A percentile compares a stretch with the other conserved stretches of the same genome.
phyloP scores from a whole-genome alignment of 1,284 basidiomycete genomes.

The Sporisorium scitamineum region DNA sequence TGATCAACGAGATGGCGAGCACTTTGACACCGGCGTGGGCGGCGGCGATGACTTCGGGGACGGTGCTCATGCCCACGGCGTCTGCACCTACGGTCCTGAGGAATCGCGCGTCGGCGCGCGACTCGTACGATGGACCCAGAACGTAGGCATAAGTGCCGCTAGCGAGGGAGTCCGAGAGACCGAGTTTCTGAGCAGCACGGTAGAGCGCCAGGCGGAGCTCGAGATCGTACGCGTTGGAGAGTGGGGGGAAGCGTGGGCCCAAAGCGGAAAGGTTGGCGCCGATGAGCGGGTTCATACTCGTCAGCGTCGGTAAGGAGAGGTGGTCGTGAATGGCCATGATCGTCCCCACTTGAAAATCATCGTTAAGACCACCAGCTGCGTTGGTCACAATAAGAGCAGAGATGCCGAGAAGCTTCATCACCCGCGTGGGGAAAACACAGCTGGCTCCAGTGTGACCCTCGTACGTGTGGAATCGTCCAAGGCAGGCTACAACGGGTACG shows the following conservation, averaged over 20 bases:
- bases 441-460: conserved; percentile 77
- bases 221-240: conserved; percentile 82
- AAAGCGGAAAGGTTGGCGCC: conserved; percentile 40
- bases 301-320: conserved; percentile 80
- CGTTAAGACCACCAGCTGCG: conserved; percentile 82
- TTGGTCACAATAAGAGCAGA: conserved; percentile 84
- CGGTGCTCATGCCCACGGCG: conserved; percentile 88
- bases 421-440: conserved; percentile 78
- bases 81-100: conserved; percentile 70
- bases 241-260: conserved; percentile 78
- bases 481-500: conserved; percentile 83
- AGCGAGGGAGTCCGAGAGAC: conserved; percentile 7
- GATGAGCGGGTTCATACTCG: conserved; percentile 80
- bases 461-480: conserved; percentile 85
- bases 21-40: conserved; percentile 78
- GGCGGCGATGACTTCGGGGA: conserved; percentile 87
- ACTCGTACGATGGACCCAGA: conserved; percentile 81
- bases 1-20: conserved; percentile 82
- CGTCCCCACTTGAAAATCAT: conserved; percentile 80
- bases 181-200: conserved; percentile 76
- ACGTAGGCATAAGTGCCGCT: conserved; percentile 85
- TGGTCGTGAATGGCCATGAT: conserved; percentile 86
- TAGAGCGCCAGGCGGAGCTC: conserved; percentile 78
- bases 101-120: conserved; percentile 69
- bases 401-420: conserved; percentile 80